phyloP scores from a whole-genome alignment of 2,329 filamentous ascomycete species.

The Fusarium temperatum region DNA sequence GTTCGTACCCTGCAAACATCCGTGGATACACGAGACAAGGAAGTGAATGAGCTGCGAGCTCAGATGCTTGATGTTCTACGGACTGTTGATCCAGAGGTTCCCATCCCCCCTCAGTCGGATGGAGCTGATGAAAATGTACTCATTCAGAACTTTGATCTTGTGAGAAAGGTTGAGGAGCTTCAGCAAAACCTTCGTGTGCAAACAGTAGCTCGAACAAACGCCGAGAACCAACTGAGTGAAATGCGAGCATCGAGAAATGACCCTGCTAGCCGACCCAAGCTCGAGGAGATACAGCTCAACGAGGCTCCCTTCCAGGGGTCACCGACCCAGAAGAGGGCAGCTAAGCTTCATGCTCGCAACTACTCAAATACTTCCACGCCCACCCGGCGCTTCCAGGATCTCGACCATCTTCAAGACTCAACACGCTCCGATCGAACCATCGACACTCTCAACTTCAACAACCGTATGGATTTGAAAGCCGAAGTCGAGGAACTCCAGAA shows the following conservation, averaged over 20 bases:
- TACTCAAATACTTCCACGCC: slow-evolving; percentile 83
- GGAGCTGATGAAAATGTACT: slow-evolving; percentile 68
- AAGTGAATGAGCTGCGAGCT: slow-evolving; percentile 80
- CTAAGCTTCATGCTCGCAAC: slow-evolving; percentile 62
- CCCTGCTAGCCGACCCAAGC: slow-evolving; percentile 74
- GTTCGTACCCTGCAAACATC: slow-evolving; percentile 82
- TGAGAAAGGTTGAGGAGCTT: slow-evolving; percentile 86
- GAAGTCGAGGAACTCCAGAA: slow-evolving; percentile 94
- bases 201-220: slow-evolving; percentile 80
- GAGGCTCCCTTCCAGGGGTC: slow-evolving; percentile 79
- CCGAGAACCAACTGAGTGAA: slow-evolving; percentile 83
- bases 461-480: slow-evolving; percentile 87
- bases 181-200: slow-evolving; percentile 88
- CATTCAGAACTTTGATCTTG: slow-evolving; percentile 83
- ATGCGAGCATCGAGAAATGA: slow-evolving; percentile 78
- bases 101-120: slow-evolving; percentile 69
- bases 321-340: slow-evolving; percentile 73
- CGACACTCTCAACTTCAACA: slow-evolving; percentile 85
- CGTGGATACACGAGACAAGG: slow-evolving; percentile 81
- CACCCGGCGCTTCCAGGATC: slow-evolving; percentile 73
- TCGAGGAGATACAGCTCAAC: slow-evolving; percentile 89
- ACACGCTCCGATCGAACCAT: slow-evolving; percentile 82
- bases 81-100: slow-evolving; percentile 81
- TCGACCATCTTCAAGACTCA: slow-evolving; percentile 72
- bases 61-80: slow-evolving; percentile 86